Percentiles rank a stretch among this genome's conserved stretches.
Evolutionary conservation across 2,329 filamentous ascomycete genomes (phyloP).

Genomic region (Pseudogymnoascus sp.): DNA sequence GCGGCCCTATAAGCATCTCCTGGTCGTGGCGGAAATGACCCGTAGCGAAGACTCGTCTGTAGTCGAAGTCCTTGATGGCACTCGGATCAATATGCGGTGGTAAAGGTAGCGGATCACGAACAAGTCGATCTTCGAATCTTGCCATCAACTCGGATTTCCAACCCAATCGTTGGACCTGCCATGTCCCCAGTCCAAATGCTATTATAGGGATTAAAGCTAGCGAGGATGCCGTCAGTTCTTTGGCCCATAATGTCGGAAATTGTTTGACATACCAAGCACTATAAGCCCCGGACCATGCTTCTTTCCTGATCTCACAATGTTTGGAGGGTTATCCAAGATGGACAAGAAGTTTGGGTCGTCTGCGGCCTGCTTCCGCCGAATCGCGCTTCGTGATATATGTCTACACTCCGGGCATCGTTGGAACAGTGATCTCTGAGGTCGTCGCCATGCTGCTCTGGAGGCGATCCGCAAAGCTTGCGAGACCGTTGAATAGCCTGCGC

Average conservation of each 20-base stretch:
- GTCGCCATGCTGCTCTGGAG: neutral
- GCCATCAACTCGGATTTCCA: constrained; percentile 94
- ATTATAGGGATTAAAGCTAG: constrained; percentile 70
- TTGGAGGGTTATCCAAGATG: constrained; percentile 76
- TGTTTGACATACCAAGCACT: constrained; percentile 50
- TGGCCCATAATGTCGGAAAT: neutral
- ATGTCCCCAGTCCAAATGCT: constrained; percentile 81
- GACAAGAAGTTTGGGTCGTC: constrained; percentile 77
- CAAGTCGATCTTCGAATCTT: constrained; percentile 82
- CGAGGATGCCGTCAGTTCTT: neutral
- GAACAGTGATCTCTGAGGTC: neutral
- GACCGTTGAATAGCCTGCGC: constrained; percentile 3
- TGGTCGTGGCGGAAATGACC: constrained; percentile 75
- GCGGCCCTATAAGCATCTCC: constrained; percentile 92
- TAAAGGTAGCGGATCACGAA: constrained; percentile 75
- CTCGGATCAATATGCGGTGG: constrained; percentile 72
- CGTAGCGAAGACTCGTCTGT: constrained; percentile 67
- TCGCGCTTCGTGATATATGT: constrained; percentile 22
- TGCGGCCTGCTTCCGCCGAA: constrained; percentile 39
- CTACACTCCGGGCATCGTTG: constrained; percentile 18
- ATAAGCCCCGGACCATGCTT: constrained; percentile 74
- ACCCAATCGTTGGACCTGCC: constrained; percentile 86
- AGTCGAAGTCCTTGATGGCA: constrained; percentile 86
- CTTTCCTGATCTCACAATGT: constrained; percentile 60
- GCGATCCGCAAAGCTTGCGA: constrained; percentile 1